These are phyloP conservation scores for Phycomyces blakesleeanus DNA, from an alignment of 192 early-diverging fungal genomes.

Conservation along the genomic window DNA sequence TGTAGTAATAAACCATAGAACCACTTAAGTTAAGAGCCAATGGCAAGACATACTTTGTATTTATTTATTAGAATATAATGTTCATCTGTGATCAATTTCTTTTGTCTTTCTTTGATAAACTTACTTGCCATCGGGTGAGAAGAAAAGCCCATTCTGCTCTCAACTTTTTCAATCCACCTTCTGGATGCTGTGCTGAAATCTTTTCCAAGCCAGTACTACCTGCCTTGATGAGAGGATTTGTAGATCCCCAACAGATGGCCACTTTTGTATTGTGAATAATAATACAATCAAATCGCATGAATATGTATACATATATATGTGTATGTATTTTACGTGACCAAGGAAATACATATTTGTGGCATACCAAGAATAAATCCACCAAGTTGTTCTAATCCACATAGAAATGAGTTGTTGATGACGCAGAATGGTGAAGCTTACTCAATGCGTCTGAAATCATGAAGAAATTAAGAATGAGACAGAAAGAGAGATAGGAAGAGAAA, in stretches of 20 bases:
- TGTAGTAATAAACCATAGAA: constrained; percentile 90
- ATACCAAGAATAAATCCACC: constrained; percentile 21
- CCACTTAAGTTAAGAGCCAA: constrained; percentile 87
- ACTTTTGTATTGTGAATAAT: constrained; percentile 39
- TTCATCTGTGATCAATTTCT: background rate
- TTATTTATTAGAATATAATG: background rate
- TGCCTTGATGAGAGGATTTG: constrained; percentile 93
- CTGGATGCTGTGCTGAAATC: constrained; percentile 40
- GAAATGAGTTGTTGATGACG: too few relatives aligned
- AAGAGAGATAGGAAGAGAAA: too few relatives aligned
- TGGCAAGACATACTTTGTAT: constrained; percentile 72
- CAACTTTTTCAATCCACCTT: constrained; percentile 52
- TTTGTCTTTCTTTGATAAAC: too few relatives aligned
- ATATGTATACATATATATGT: background rate
- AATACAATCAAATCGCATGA: too few relatives aligned
- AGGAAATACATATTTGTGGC: background rate
- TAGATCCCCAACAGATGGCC: constrained; percentile 91
- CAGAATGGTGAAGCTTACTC: background rate
- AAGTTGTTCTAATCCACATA: constrained; percentile 2
- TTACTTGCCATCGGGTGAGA: constrained; percentile 81
- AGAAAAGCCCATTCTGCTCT: constrained; percentile 71
- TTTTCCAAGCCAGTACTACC: constrained; percentile 79
- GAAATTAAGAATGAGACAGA: too few relatives aligned
- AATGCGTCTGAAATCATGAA: background rate
- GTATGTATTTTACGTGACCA: background rate